These are phyloP conservation scores for Geotrichum bryndzae DNA, from an alignment of 1,139 yeast species.

Conservation along the genomic window DNA sequence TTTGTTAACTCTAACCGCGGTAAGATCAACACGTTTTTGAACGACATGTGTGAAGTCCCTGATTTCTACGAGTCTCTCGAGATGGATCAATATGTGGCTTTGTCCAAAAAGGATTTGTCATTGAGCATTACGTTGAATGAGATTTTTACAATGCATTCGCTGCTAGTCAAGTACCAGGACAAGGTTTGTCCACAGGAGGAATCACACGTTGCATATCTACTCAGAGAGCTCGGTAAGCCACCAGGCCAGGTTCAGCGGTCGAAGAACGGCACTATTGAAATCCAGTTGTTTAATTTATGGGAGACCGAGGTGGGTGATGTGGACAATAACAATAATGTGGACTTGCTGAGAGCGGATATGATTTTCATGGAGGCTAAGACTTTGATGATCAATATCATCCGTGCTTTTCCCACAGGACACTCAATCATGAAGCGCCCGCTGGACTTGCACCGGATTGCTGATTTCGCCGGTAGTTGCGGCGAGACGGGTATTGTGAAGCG, in stretches of 20 bases:
- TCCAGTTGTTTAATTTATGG: conserved; percentile 37
- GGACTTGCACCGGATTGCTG: conserved; percentile 33
- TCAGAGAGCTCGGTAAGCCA: conserved; percentile 34
- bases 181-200: conserved; percentile 21
- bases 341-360: conserved; percentile 35
- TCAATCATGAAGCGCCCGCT: conserved; percentile 31
- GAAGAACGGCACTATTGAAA: conserved; percentile 33
- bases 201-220: conserved; percentile 31
- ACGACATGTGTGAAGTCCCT: conserved; percentile 39
- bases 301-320: conserved; percentile 37
- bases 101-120: conserved; percentile 35
- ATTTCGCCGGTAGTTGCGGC: conserved; percentile 33
- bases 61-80: conserved; percentile 41
- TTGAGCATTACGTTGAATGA: conserved; percentile 38
- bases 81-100: conserved; percentile 40
- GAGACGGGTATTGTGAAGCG: conserved; percentile 34
- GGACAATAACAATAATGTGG: conserved; percentile 27
- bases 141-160: conserved; percentile 36
- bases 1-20: conserved; percentile 34
- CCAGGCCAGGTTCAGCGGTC: conserved; percentile 34
- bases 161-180: conserved; percentile 34
- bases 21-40: conserved; percentile 34
- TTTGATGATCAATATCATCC: conserved; percentile 36
- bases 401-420: conserved; percentile 35
- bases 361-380: conserved; percentile 39